Base-by-base conservation (phyloP, 345 rosid species). In the Stellera chamaejasme region DNA sequence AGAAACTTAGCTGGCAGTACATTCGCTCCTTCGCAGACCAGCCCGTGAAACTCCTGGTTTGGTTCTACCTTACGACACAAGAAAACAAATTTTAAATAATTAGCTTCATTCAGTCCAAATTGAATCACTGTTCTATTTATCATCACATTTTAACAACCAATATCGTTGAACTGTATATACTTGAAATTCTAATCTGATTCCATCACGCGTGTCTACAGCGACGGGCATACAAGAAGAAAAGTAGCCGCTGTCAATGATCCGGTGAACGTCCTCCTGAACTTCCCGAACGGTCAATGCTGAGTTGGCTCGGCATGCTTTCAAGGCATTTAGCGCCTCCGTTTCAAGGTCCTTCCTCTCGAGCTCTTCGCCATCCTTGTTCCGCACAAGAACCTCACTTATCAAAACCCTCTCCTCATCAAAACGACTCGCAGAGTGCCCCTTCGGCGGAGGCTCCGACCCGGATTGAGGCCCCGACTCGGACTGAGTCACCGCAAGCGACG, bases 1-100 rank as follows among this genome's bases (percentile, higher is more conserved):
- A 90, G 60, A 74, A 93, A 85, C 63, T 83, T 93, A 1, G 95
- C 59, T 19, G 97, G 96, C 76, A 93, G 92, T 66, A 87, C 95
- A 79, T 84, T 87, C 41, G 99, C 99, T 57, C 95, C 95, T 74
- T 93, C 97, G 61, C 95, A 93, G 36, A 87, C 92, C 66, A 90
- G 66, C 64, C 97, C 88, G 58, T 69, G 85, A 59, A 90, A 87
- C 74, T 83, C 99, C 70, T 90, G 96, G 74, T 93, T 93, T 68
- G 92, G 97, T 73, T 90, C 97, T 72, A 89, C 95, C 99, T 93
- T 84, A 68, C 73, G 78, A 69, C 86, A 72, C 73, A 76, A 78
- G 71, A 81, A 67, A 78, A 60, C 49, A 54, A 67, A 45, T 62
- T 58, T 47, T 57, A 5, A 63, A 39, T 56, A 39, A 66, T 54